These are phyloP conservation scores for Vanderwaltozyma polyspora DNA, from an alignment of 805 yeast genomes.

Conservation along the genomic window DNA sequence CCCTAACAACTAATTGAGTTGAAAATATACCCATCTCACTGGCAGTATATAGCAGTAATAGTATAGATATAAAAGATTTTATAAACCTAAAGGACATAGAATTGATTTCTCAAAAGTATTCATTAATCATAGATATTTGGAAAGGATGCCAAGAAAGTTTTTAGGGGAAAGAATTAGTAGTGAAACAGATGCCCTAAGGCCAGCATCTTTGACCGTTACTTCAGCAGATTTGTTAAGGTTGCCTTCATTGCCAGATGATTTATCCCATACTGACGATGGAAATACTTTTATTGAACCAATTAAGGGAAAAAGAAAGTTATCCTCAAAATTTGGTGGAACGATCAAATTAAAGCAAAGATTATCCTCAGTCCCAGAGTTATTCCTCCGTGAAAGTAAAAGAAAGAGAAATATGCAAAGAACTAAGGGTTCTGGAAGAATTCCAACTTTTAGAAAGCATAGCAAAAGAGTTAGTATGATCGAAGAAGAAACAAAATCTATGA, in stretches of 20 bases:
- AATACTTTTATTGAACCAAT: too few relatives aligned
- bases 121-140: too few relatives aligned
- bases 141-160: constrained; percentile 22
- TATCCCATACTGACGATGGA: too few relatives aligned
- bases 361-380: constrained; percentile 25
- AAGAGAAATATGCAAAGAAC: neutral
- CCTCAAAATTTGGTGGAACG: constrained; percentile 23
- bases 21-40: too few relatives aligned
- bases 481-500: constrained; percentile 1
- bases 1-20: too few relatives aligned
- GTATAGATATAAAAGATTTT: too few relatives aligned
- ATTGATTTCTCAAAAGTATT: too few relatives aligned
- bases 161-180: constrained; percentile 21
- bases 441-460: constrained; percentile 2
- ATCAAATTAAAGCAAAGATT: constrained; percentile 18
- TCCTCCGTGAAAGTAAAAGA: constrained; percentile 16
- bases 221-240: constrained; percentile 18
- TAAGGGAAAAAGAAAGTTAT: constrained; percentile 9
- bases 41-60: too few relatives aligned
- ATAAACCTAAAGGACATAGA: too few relatives aligned
- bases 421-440: neutral
- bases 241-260: constrained; percentile 12
- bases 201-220: constrained; percentile 23
- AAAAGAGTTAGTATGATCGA: constrained; percentile 2
- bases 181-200: constrained; percentile 20